Evolutionary conservation across 75 land plant species (phyloP).

Genomic region (Sequoia sempervirens): DNA sequence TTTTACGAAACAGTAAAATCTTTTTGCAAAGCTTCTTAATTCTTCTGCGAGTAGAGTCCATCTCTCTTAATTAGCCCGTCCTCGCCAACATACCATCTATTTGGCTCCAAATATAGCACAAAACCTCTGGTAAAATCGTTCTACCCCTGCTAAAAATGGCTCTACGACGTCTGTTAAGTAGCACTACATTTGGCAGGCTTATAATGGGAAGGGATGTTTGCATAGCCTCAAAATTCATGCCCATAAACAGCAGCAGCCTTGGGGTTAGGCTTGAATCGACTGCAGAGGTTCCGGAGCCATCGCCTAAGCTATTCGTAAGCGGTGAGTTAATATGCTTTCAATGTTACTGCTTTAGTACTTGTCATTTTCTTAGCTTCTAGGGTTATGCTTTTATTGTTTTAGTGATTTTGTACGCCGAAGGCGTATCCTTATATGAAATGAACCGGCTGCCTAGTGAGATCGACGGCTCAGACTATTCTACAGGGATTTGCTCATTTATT

Average conservation of each 20-base stretch:
- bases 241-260: background rate
- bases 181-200: conserved; percentile 6
- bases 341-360: background rate
- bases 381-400: no score
- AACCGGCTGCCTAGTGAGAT: no score
- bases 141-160: background rate
- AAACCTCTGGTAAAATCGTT: background rate
- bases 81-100: background rate
- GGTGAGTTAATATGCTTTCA: background rate
- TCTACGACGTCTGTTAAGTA: background rate
- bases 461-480: no score
- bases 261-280: background rate
- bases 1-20: no score
- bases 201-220: background rate
- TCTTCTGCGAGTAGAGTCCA: background rate
- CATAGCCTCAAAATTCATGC: background rate
- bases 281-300: background rate
- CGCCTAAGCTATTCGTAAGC: conserved; percentile 6
- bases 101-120: background rate
- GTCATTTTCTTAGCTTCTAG: background rate
- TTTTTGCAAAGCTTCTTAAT: background rate
- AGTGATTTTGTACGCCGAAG: no score
- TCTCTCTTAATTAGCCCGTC: background rate
- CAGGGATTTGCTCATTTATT: no score
- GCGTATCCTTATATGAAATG: no score